phyloP scores from a whole-genome alignment of 257 asterid genomes.

The Primulina eburnea region DNA sequence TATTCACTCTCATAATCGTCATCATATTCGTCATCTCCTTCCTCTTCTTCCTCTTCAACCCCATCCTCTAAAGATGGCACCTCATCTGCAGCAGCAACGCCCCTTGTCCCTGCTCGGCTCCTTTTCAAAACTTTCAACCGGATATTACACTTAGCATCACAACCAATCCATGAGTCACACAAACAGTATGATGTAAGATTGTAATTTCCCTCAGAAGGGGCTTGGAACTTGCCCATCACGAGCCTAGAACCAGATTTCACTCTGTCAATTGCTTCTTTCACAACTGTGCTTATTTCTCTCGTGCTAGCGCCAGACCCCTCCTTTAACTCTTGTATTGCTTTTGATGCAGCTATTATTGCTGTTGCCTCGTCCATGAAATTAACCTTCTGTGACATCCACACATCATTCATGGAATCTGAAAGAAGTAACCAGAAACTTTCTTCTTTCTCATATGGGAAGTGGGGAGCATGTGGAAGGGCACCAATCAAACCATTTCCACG shows the following conservation, averaged over 20 bases:
- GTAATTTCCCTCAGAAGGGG: slow-evolving; percentile 83
- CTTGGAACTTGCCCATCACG: slow-evolving; percentile 78
- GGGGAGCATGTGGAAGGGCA: slow-evolving; percentile 86
- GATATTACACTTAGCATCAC: slow-evolving; percentile 69
- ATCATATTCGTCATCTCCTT: slow-evolving; percentile 79
- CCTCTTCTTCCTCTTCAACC: slow-evolving; percentile 83
- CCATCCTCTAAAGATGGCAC: slow-evolving; percentile 65
- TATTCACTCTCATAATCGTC: slow-evolving; percentile 95
- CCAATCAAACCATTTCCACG: slow-evolving; percentile 65
- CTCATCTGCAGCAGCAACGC: slow-evolving; percentile 39
- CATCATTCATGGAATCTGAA: slow-evolving; percentile 85
- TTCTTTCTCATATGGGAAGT: slow-evolving; percentile 75
- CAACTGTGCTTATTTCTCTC: slow-evolving; percentile 64
- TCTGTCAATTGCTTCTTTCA: slow-evolving; percentile 69
- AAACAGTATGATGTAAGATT: slow-evolving; percentile 64
- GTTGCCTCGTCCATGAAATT: slow-evolving; percentile 92
- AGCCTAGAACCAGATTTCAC: slow-evolving; percentile 55
- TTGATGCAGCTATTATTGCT: slow-evolving; percentile 75
- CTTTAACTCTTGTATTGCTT: slow-evolving; percentile 81
- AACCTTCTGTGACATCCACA: slow-evolving; percentile 91
- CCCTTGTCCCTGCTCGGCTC: slow-evolving; percentile 52
- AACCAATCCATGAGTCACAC: slow-evolving; percentile 96
- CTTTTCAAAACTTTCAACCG: slow-evolving; percentile 75
- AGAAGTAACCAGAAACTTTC: slow-evolving; percentile 92
- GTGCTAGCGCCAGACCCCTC: slow-evolving; percentile 88